These are phyloP conservation scores for Apiospora kogelbergensis DNA, from an alignment of 2,329 filamentous ascomycete species.

Conservation along the genomic window DNA sequence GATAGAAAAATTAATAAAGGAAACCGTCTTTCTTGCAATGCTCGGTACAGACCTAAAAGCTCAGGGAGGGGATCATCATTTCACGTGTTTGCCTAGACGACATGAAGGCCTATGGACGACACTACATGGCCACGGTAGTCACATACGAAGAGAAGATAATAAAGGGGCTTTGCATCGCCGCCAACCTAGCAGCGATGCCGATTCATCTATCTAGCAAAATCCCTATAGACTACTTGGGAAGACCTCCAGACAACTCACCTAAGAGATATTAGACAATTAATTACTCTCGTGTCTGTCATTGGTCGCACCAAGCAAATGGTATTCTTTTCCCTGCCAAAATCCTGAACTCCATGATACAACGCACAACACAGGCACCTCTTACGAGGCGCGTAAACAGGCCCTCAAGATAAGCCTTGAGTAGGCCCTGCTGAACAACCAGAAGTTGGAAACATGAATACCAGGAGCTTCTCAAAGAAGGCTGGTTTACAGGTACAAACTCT, in stretches of 20 bases:
- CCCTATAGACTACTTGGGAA: slow-evolving; percentile 3
- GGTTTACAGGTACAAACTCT: slow-evolving; percentile 81
- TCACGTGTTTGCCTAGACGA: too few relatives aligned
- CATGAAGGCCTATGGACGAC: too few relatives aligned
- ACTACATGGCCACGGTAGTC: not conserved
- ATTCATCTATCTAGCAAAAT: slow-evolving; percentile 10
- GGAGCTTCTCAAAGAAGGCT: not conserved
- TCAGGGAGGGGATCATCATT: not conserved
- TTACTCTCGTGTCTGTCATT: slow-evolving; percentile 3
- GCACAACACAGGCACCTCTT: not conserved
- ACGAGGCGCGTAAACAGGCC: not conserved
- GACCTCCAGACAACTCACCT: slow-evolving; percentile 8
- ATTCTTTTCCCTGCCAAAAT: slow-evolving; percentile 11
- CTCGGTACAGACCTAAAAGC: not conserved
- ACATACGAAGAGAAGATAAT: not conserved
- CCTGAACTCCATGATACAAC: slow-evolving; percentile 1
- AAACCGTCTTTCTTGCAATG: not conserved
- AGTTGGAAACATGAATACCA: not conserved
- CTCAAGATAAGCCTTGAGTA: not conserved
- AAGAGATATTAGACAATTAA: not conserved
- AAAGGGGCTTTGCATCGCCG: slow-evolving; percentile 9
- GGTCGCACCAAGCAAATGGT: slow-evolving; percentile 11
- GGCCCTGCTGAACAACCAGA: not conserved
- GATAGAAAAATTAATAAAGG: not conserved
- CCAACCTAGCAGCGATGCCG: slow-evolving; percentile 9